Conservation (phyloP, 2,329 filamentous ascomycete species). For the Penicillium sp. region DNA sequence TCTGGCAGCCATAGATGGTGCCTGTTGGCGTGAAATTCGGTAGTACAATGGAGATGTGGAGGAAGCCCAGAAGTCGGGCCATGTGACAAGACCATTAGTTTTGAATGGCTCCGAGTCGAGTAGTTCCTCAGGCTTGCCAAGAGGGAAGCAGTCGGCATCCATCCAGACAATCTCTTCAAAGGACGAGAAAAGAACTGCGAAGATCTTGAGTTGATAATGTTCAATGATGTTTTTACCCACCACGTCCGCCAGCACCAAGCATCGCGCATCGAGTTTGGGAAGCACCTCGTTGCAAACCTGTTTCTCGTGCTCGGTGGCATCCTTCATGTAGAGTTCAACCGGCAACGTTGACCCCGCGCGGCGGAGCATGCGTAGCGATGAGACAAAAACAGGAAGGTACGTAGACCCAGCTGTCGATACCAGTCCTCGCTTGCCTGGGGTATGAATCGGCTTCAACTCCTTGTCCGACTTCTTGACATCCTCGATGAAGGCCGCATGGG, state of each 20-base stretch:
- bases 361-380: slow-evolving; percentile 54
- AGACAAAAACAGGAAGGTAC: slow-evolving; percentile 53
- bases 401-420: slow-evolving; percentile 52
- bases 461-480: slow-evolving; percentile 30
- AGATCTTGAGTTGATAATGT: slow-evolving; percentile 57
- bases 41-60: slow-evolving; percentile 48
- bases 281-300: slow-evolving; percentile 43
- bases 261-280: slow-evolving; percentile 44
- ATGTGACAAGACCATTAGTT: slow-evolving; percentile 55
- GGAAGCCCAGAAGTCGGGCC: slow-evolving; percentile 56
- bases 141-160: slow-evolving; percentile 58
- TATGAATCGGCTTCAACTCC: slow-evolving; percentile 36
- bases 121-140: slow-evolving; percentile 47
- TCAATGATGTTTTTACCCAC: slow-evolving; percentile 41
- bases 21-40: slow-evolving; percentile 39
- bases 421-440: slow-evolving; percentile 47
- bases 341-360: slow-evolving; percentile 53
- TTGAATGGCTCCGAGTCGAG: slow-evolving; percentile 55
- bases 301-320: slow-evolving; percentile 42
- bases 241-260: slow-evolving; percentile 46
- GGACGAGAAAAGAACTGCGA: slow-evolving; percentile 58
- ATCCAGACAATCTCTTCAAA: slow-evolving; percentile 61
- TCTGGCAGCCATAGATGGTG: slow-evolving; percentile 35
- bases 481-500: slow-evolving; percentile 44
- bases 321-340: slow-evolving; percentile 47